These are phyloP conservation scores for Ceratobasidium theobromae DNA, from an alignment of 1,284 basidiomycete species.

Conservation along the genomic window DNA sequence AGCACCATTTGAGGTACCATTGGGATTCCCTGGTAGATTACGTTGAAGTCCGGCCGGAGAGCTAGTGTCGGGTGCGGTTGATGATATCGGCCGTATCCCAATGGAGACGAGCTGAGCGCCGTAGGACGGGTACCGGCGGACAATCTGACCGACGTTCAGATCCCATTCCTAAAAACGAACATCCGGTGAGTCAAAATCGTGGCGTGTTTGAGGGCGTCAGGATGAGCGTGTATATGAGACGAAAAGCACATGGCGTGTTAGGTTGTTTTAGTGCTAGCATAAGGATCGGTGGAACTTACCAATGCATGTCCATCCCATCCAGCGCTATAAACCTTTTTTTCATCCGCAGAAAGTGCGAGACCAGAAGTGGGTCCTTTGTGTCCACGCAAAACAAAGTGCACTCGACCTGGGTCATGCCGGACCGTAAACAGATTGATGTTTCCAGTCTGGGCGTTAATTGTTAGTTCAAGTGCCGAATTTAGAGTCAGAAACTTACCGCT, in stretches of 20 bases:
- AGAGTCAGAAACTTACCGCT: constrained; percentile 52
- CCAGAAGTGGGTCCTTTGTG: constrained; percentile 86
- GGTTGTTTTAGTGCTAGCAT: not conserved
- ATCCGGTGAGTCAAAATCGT: not conserved
- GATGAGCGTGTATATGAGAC: not conserved
- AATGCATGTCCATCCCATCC: constrained; percentile 92
- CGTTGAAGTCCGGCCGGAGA: not conserved
- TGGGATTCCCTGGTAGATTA: not conserved
- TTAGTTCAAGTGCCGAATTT: not conserved
- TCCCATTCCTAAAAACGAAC: constrained; percentile 83
- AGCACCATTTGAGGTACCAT: not conserved
- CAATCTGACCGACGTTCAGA: constrained; percentile 83
- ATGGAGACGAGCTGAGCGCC: constrained; percentile 85
- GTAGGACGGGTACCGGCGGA: constrained; percentile 79
- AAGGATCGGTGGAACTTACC: constrained; percentile 54
- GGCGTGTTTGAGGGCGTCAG: constrained; percentile 2
- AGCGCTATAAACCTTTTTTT: constrained; percentile 85
- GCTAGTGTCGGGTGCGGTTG: constrained; percentile 36
- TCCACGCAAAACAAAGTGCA: constrained; percentile 70
- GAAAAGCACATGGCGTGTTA: not conserved
- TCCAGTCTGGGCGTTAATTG: constrained; percentile 59
- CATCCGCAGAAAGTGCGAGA: constrained; percentile 74
- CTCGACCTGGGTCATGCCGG: constrained; percentile 85
- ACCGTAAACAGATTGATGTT: constrained; percentile 90
- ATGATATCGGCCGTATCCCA: constrained; percentile 68